Base-by-base conservation (phyloP, 345 rosid genomes). In the Populus alba region DNA sequence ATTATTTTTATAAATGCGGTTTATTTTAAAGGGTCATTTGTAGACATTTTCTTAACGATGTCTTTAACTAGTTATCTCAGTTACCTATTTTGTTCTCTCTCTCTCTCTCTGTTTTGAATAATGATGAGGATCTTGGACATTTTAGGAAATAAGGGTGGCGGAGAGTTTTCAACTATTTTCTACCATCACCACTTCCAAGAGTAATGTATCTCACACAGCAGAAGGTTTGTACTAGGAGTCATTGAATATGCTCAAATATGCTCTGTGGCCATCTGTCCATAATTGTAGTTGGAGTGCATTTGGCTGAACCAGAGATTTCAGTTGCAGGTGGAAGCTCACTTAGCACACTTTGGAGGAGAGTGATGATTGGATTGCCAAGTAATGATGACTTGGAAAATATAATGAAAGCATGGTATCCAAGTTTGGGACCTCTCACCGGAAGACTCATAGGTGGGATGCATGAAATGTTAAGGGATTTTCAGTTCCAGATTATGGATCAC, bases 131-230 rank as follows among this genome's bases (percentile, higher is more conserved):
- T 62, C 4, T 77, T 68, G 70, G 37, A 38, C 31, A 83, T 81
- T 75, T 79, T 94, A 95, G 98, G 97, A 88, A 87, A 90, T 94
- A 87, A 85, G 83, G 75, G 92, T 89, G 57, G 87, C 95, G 1
- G 99, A 92, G 79, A 91, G 88, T 84, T 96, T 96, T 81, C 89
- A 92, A 68, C 79, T 95, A 71, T 95, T 95, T 83, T 91, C 97
- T 69, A 92, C 99, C 55, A 87, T 91, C 73, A 90, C 99, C 43
- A 88, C 92, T 67, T 82, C 90, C 43, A 92, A 87, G 73, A 83
- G 82, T 79, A 88, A 87, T 82, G 70, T 78, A 13, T 78, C 84
- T 77, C 81, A 70, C 72, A 80, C 80, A 77, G 61, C 79, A 38
- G 92, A 90, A 87, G 97, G 93, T 91, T 81, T 81, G 74, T 79